Evolutionary conservation across 768 basidiomycete genomes (phyloP).

Genomic region (Mycena floridula): DNA sequence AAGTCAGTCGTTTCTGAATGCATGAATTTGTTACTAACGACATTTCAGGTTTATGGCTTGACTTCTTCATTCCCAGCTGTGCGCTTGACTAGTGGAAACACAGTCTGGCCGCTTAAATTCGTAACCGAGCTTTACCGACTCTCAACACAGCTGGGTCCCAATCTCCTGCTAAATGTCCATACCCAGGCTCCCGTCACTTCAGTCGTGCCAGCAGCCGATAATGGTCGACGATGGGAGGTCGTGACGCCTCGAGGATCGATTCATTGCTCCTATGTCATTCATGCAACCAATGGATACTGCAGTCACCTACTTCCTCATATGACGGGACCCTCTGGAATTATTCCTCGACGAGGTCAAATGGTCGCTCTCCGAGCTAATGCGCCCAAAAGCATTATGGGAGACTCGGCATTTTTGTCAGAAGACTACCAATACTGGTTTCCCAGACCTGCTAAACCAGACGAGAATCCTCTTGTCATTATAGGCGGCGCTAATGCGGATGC

Average conservation of each 20-base stretch:
- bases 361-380: conserved; percentile 35
- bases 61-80: conserved; percentile 51
- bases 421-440: conserved; percentile 81
- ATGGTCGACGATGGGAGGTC: conserved; percentile 28
- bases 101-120: conserved; percentile 77
- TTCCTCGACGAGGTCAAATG: conserved; percentile 51
- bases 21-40: too few relatives aligned
- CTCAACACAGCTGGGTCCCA: not conserved
- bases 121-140: conserved; percentile 62
- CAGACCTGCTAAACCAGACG: conserved; percentile 34
- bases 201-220: conserved; percentile 20
- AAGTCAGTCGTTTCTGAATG: conserved; percentile 31
- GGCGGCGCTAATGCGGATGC: conserved; percentile 61
- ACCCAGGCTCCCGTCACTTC: conserved; percentile 67
- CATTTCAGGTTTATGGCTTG: conserved; percentile 25
- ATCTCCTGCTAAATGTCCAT: conserved; percentile 33
- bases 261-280: conserved; percentile 43
- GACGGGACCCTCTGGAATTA: conserved; percentile 21
- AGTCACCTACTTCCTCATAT: conserved; percentile 51
- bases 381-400: conserved; percentile 30
- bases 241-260: conserved; percentile 44
- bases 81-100: conserved; percentile 53
- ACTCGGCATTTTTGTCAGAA: conserved; percentile 41
- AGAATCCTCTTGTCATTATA: conserved; percentile 57
- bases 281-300: conserved; percentile 62